Base-by-base conservation (phyloP, 441 rosid genomes). In the Populus trichocarpa region DNA sequence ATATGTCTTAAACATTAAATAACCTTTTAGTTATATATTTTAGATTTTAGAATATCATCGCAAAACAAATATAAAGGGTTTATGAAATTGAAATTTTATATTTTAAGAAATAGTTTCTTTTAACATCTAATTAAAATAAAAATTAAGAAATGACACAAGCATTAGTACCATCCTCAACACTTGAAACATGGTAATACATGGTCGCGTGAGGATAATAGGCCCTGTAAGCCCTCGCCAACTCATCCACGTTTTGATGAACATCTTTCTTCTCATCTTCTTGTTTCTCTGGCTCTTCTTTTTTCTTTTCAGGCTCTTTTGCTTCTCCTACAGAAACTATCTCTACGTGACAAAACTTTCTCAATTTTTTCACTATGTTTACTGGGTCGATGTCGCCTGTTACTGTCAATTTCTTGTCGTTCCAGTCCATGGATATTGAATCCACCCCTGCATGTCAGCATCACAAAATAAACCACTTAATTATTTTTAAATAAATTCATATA, bases 391-490 rank as follows among this genome's bases (percentile, higher is more conserved):
- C 83, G 46, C 95, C 95, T 1, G 78, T 79, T 28, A 90, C 86
- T 2, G 94, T 93, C 83, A 92, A 28, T 83, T 89, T 90, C 79
- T 79, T 80, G 26, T 90, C 90, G 83, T 91, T 89, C 82, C 82
- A 79, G 64, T 90, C 92, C 77, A 89, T 67, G 16, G 84, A 12
- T 4, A 92, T 75, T 2, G 95, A 87, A 30, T 84, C 86, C 35
- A 92, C 87, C 53, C 95, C 96, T 91, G 69, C 35, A 78, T 18
- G 2, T 16, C 3, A 6, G 9, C 18, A 42, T 5, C 6, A 65
- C 16, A 69, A 0, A 13, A 65, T 1, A 68, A 61, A 50, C 20
- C 75, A 9, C 8, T 57, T 57, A 57, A 6, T 57, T 38, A 2
- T 10, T 38, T 38, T 57, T 18, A 57, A 35, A 18, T 16, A 18